phyloP scores from a whole-genome alignment of 768 basidiomycete species.

The Suillus weaverae region DNA sequence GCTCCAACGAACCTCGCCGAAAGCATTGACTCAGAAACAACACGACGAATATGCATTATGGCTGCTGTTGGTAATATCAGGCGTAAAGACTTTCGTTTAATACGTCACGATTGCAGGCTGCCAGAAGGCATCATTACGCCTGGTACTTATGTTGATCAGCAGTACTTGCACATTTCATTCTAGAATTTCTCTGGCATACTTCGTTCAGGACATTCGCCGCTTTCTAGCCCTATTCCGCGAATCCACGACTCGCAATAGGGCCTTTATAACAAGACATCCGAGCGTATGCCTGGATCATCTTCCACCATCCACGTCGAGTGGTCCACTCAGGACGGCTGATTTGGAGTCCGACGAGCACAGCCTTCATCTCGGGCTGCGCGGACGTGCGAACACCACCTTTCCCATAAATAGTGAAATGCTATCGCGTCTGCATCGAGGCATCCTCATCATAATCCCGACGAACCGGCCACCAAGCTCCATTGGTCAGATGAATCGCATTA shows the following conservation, averaged over 20 bases:
- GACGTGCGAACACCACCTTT: neutral
- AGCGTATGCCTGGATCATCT: neutral
- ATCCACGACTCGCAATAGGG: neutral
- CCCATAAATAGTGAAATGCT: neutral
- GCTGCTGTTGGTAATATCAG: neutral
- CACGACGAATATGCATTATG: neutral
- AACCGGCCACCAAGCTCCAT: neutral
- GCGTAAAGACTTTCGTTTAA: neutral
- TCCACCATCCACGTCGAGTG: neutral
- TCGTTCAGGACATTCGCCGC: neutral
- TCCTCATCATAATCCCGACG: neutral
- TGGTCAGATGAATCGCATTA: constrained; percentile 13
- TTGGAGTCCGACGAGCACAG: neutral
- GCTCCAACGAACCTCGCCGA: neutral
- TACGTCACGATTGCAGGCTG: neutral
- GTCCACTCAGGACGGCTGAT: neutral
- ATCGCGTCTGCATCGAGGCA: neutral
- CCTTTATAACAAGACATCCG: neutral
- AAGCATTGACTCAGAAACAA: neutral
- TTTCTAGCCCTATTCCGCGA: neutral
- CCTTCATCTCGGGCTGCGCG: neutral
- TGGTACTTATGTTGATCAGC: neutral
- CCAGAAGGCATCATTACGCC: neutral
- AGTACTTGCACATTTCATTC: neutral
- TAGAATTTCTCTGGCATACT: neutral